Percentiles rank a stretch among this genome's conserved stretches.
phyloP scores from a whole-genome alignment of 352 stramenopile genomes.

The Phytophthora ohioensis region DNA sequence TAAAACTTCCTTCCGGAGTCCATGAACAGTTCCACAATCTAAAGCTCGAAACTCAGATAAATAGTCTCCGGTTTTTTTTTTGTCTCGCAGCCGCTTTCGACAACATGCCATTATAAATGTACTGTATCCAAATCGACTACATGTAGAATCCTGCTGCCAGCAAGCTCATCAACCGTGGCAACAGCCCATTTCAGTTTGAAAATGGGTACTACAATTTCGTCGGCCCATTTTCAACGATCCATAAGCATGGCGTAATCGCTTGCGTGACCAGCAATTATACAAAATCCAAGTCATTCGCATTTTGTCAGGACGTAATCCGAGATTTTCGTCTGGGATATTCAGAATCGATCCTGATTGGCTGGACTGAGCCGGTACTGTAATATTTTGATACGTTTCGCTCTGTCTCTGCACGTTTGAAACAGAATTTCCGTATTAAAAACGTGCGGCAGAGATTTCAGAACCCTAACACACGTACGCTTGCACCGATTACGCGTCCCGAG shows the following conservation, averaged over 20 bases:
- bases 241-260: conserved; percentile 2
- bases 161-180: too few relatives aligned
- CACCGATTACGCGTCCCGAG: conserved; percentile 20
- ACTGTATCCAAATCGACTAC: too few relatives aligned
- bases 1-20: too few relatives aligned
- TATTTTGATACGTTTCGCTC: not conserved
- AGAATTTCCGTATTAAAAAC: conserved; percentile 12
- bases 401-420: not conserved
- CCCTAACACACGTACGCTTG: conserved; percentile 17
- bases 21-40: too few relatives aligned
- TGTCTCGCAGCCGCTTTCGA: too few relatives aligned
- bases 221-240: not conserved
- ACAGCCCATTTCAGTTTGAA: too few relatives aligned
- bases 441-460: conserved; percentile 12
- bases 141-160: too few relatives aligned
- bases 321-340: conserved; percentile 9
- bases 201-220: not conserved
- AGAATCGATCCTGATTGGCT: conserved; percentile 28
- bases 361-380: conserved; percentile 1
- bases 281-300: not conserved
- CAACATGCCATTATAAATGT: too few relatives aligned
- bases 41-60: too few relatives aligned
- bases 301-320: conserved; percentile 13
- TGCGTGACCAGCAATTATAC: not conserved
- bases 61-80: too few relatives aligned